Conservation (phyloP, 495 filamentous ascomycete genomes). For the Aspergillus kassunensis region DNA sequence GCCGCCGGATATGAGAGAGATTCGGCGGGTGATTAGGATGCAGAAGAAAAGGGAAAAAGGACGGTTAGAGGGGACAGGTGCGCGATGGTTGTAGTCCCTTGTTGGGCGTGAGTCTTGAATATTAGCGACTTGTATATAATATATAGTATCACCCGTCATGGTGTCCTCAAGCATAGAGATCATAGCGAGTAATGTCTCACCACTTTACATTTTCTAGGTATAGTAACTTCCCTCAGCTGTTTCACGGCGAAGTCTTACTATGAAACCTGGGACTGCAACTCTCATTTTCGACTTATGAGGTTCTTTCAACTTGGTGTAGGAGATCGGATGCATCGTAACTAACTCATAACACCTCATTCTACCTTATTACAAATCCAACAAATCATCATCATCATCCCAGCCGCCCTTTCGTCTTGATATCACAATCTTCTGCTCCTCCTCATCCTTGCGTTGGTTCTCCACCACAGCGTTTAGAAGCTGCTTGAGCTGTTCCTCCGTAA, state of each 20-base stretch:
- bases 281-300: too few relatives aligned
- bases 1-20: conserved; percentile 84
- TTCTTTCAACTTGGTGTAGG: not conserved
- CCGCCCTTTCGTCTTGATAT: conserved; percentile 77
- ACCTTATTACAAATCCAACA: conserved; percentile 54
- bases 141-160: conserved; percentile 9
- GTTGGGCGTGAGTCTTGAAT: not conserved
- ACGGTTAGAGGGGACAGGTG: conserved; percentile 31
- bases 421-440: conserved; percentile 74
- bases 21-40: conserved; percentile 64
- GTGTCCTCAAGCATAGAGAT: not conserved
- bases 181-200: not conserved
- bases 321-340: conserved; percentile 10
- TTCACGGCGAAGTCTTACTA: not conserved
- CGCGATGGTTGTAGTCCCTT: conserved; percentile 7
- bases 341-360: not conserved
- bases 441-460: conserved; percentile 58
- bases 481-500: conserved; percentile 91
- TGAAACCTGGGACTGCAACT: not conserved
- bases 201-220: not conserved
- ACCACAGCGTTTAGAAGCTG: conserved; percentile 79
- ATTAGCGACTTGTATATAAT: conserved; percentile 9
- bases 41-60: conserved; percentile 64
- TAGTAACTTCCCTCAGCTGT: not conserved
- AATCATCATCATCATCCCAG: conserved; percentile 83